A percentile compares a stretch with the other conserved stretches of the same genome.
phyloP scores from a whole-genome alignment of 176 grass and related monocot species.

The Ensete ventricosum region DNA sequence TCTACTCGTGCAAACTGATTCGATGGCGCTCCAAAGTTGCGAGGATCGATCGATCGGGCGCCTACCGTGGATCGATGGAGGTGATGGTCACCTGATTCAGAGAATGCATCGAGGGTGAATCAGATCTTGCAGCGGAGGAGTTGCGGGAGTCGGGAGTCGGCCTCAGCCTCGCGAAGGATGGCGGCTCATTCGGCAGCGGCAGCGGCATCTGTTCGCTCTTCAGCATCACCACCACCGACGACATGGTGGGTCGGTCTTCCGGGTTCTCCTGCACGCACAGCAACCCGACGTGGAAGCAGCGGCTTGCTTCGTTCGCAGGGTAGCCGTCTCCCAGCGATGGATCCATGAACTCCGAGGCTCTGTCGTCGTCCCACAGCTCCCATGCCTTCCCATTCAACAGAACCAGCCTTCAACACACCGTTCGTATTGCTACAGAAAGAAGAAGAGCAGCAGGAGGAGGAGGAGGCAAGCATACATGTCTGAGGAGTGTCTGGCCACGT shows the following conservation, averaged over 20 bases:
- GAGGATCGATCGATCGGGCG: too few relatives aligned
- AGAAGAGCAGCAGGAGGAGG: background rate
- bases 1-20: too few relatives aligned
- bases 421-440: too few relatives aligned
- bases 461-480: slow-evolving; percentile 31
- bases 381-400: slow-evolving; percentile 40
- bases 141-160: slow-evolving; percentile 25
- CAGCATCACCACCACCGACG: slow-evolving; percentile 61
- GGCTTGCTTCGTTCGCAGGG: slow-evolving; percentile 31
- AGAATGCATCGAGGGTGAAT: slow-evolving; percentile 43
- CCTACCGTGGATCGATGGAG: slow-evolving; percentile 50
- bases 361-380: slow-evolving; percentile 55
- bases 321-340: slow-evolving; percentile 32
- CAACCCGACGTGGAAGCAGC: slow-evolving; percentile 61
- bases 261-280: slow-evolving; percentile 81
- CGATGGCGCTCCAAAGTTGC: too few relatives aligned
- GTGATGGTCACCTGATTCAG: slow-evolving; percentile 78
- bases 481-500: slow-evolving; percentile 51
- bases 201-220: slow-evolving; percentile 55
- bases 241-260: slow-evolving; percentile 73
- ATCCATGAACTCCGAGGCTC: slow-evolving; percentile 58
- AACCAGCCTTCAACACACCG: too few relatives aligned
- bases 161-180: slow-evolving; percentile 30
- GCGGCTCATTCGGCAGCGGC: slow-evolving; percentile 33
- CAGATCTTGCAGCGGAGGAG: slow-evolving; percentile 33